phyloP scores from a whole-genome alignment of 306 rosid genomes.

The Glycyrrhiza uralensis region DNA sequence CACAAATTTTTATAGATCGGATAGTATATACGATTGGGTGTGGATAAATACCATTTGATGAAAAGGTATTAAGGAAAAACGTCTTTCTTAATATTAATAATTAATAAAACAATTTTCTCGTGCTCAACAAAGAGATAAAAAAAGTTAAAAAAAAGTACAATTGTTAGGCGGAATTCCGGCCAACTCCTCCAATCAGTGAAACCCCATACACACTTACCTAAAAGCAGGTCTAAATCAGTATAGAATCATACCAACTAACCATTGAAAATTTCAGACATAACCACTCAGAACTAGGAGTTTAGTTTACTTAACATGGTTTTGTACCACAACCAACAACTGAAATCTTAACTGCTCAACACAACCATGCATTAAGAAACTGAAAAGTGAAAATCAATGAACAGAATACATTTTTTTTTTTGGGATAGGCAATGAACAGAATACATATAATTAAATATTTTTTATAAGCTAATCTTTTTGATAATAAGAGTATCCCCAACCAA shows the following conservation, averaged over 20 bases:
- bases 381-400: neutral
- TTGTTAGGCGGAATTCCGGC: constrained; percentile 2
- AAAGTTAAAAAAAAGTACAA: neutral
- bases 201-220: constrained; percentile 5
- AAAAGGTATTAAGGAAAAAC: neutral
- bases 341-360: neutral
- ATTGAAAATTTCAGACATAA: neutral
- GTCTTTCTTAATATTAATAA: neutral
- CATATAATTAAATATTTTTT: too few relatives aligned
- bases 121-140: neutral
- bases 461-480: too few relatives aligned
- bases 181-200: neutral
- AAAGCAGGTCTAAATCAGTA: neutral
- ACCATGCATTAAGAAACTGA: neutral
- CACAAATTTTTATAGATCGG: too few relatives aligned
- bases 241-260: neutral
- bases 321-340: neutral
- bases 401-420: too few relatives aligned
- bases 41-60: neutral
- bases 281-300: neutral
- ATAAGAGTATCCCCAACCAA: too few relatives aligned
- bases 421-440: too few relatives aligned
- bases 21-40: too few relatives aligned
- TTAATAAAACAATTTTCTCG: neutral
- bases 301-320: constrained; percentile 1